Evolutionary conservation across 2,329 filamentous ascomycete genomes (phyloP).

Genomic region (Clonostachys solani): DNA sequence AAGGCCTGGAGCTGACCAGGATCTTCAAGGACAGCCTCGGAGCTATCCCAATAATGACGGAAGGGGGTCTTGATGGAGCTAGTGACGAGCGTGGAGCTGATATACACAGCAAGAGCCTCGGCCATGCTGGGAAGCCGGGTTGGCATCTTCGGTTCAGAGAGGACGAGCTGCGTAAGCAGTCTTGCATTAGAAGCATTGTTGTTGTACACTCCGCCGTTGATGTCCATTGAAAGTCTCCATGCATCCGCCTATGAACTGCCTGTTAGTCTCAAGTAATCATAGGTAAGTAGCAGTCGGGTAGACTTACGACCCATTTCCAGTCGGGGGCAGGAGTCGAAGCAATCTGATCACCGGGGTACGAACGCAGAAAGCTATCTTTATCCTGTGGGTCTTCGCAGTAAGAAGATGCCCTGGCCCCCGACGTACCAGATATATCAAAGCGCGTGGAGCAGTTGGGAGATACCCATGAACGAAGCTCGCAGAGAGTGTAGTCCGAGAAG

Average conservation of each 20-base stretch:
- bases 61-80: slow-evolving; percentile 57
- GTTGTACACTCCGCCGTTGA: slow-evolving; percentile 50
- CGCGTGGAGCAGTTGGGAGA: slow-evolving; percentile 64
- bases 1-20: slow-evolving; percentile 52
- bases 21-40: slow-evolving; percentile 25
- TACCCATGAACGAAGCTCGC: slow-evolving; percentile 59
- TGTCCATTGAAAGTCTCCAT: slow-evolving; percentile 50
- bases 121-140: slow-evolving; percentile 60
- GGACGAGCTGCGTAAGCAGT: slow-evolving; percentile 48
- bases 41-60: slow-evolving; percentile 42
- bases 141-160: slow-evolving; percentile 33
- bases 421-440: slow-evolving; percentile 50
- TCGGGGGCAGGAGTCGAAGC: slow-evolving; percentile 32
- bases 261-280: neutral
- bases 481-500: slow-evolving; percentile 57
- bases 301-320: slow-evolving; percentile 34
- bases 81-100: slow-evolving; percentile 61
- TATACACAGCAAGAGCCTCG: slow-evolving; percentile 69
- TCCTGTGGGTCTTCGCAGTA: slow-evolving; percentile 57
- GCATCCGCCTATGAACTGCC: slow-evolving; percentile 32
- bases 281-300: neutral
- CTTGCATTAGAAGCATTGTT: slow-evolving; percentile 55
- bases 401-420: slow-evolving; percentile 54
- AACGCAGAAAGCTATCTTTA: slow-evolving; percentile 47
- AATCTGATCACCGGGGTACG: slow-evolving; percentile 19